Conservation (phyloP, 305 asterid species). For the Stenogyne calaminthoides region DNA sequence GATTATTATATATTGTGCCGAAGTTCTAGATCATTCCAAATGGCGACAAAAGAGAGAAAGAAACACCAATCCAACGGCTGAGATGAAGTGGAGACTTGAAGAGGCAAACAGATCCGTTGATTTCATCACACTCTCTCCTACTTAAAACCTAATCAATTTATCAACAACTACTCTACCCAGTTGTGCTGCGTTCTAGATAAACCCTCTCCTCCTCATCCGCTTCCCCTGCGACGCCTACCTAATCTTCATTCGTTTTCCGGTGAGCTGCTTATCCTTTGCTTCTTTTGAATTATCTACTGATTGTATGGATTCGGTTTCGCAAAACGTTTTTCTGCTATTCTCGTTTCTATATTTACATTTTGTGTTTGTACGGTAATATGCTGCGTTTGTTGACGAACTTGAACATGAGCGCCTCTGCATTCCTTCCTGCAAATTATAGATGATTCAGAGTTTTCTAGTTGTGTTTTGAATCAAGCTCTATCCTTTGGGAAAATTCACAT, state of each 20-base stretch:
- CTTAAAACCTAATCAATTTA: conserved; percentile 43
- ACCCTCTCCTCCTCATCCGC: conserved; percentile 37
- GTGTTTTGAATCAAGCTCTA: background rate
- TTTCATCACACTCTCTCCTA: conserved; percentile 21
- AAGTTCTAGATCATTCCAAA: conserved; percentile 51
- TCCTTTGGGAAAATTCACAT: background rate
- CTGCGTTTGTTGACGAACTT: background rate
- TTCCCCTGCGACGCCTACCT: conserved; percentile 3
- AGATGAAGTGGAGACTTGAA: conserved; percentile 40
- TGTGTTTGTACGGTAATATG: background rate
- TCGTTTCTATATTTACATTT: background rate
- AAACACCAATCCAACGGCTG: conserved; percentile 42
- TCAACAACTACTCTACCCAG: background rate
- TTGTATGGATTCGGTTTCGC: background rate
- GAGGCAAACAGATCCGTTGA: conserved; percentile 34
- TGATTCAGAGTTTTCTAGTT: background rate
- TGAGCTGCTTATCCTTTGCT: conserved; percentile 17
- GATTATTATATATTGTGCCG: background rate
- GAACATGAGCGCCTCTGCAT: background rate
- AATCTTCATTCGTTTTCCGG: conserved; percentile 25
- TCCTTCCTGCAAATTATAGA: background rate
- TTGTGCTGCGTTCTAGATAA: conserved; percentile 30
- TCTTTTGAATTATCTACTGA: background rate
- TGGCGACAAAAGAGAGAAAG: conserved; percentile 23
- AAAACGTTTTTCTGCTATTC: background rate